Percentiles rank a stretch among this genome's conserved stretches.
Conservation (phyloP, 169 alveolate species). For the Eimeria brunetti region DNA sequence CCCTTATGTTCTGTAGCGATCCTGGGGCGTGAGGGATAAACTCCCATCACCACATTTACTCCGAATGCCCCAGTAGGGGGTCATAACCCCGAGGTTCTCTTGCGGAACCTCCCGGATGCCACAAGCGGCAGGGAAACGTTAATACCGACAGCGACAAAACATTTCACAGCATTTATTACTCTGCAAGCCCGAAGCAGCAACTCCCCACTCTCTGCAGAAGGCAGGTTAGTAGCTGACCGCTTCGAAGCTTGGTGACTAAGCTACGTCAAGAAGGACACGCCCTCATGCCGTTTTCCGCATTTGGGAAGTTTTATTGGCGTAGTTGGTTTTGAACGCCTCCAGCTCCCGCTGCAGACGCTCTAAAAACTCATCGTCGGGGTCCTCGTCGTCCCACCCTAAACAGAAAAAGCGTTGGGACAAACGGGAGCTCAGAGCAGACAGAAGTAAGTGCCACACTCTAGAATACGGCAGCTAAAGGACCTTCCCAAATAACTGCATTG, state of each 20-base stretch:
- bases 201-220: background rate
- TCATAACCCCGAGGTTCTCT: background rate
- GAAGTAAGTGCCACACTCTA: no score
- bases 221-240: background rate
- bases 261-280: background rate
- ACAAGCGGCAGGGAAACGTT: background rate
- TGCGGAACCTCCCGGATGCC: background rate
- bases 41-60: background rate
- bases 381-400: slow-evolving; percentile 84
- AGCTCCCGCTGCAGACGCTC: slow-evolving; percentile 82
- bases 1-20: background rate
- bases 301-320: slow-evolving; percentile 41
- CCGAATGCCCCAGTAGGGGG: background rate
- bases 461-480: background rate
- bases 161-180: background rate
- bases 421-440: background rate
- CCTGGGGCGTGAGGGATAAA: background rate
- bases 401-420: background rate
- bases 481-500: background rate
- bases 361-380: slow-evolving; percentile 79
- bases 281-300: slow-evolving; percentile 48
- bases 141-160: background rate
- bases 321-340: slow-evolving; percentile 74
- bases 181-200: background rate
- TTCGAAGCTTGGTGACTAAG: background rate